A percentile compares a stretch with the other conserved stretches of the same genome.
Conservation (phyloP, 2,329 filamentous ascomycete genomes). For the Colletotrichum sp. region DNA sequence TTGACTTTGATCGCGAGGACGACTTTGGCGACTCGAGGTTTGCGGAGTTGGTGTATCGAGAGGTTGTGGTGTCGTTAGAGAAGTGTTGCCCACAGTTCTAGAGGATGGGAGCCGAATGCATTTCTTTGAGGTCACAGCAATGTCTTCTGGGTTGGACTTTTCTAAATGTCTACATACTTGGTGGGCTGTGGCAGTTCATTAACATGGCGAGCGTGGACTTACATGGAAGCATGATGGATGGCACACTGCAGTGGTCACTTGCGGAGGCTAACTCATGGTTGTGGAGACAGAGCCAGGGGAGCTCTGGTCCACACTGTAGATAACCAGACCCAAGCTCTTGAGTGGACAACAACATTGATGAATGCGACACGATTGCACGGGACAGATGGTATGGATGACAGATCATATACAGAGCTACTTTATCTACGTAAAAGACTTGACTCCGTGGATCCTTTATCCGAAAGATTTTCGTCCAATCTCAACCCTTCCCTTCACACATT, state of each 20-base stretch:
- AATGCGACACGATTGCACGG: not conserved
- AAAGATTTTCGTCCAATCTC: conserved; percentile 15
- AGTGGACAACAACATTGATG: no score
- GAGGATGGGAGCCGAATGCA: not conserved
- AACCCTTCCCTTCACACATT: conserved; percentile 25
- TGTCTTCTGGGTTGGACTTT: not conserved
- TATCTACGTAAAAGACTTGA: conserved; percentile 39
- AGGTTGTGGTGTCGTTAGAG: conserved; percentile 23
- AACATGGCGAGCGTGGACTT: not conserved
- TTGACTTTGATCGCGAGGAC: not conserved
- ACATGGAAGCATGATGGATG: not conserved
- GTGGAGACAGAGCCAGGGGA: not conserved
- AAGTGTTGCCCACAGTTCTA: conserved; percentile 7
- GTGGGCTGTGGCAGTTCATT: not conserved
- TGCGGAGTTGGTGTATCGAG: not conserved
- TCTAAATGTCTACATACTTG: not conserved
- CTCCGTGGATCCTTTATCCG: conserved; percentile 22
- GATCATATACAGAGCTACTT: conserved; percentile 47
- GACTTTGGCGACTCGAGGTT: not conserved
- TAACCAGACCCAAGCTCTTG: not conserved
- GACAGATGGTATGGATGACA: conserved; percentile 26
- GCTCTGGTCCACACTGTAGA: not conserved
- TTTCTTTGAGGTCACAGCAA: no score
- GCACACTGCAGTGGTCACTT: not conserved
- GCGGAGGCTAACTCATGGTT: not conserved